Evolutionary conservation across 2,329 filamentous ascomycete species (phyloP).

Genomic region (Didymella lethalis): DNA sequence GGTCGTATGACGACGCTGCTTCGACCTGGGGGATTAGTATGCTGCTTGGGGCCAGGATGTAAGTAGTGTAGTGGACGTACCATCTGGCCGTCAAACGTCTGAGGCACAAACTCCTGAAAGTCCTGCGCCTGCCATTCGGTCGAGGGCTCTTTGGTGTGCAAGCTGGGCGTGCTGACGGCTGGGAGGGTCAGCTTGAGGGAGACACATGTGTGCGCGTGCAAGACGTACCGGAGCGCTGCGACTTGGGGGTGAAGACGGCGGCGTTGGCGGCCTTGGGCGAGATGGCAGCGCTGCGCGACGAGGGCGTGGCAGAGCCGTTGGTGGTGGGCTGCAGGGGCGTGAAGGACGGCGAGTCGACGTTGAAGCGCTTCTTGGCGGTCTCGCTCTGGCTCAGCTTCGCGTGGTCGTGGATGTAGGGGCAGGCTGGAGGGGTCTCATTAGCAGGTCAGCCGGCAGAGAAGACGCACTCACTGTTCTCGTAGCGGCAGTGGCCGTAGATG

Average conservation of each 20-base stretch:
- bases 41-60: neutral
- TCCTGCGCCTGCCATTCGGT: constrained; percentile 59
- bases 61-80: constrained; percentile 50
- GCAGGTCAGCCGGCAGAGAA: constrained; percentile 14
- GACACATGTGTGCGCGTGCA: neutral
- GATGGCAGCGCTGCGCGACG: constrained; percentile 75
- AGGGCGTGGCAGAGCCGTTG: constrained; percentile 56
- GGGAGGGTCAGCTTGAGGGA: constrained; percentile 26
- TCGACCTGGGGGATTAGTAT: constrained; percentile 39
- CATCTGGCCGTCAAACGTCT: constrained; percentile 61
- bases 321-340: constrained; percentile 70
- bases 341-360: constrained; percentile 96
- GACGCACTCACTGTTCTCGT: constrained; percentile 73
- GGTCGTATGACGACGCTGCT: constrained; percentile 52
- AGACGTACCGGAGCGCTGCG: constrained; percentile 52
- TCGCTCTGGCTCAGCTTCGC: constrained; percentile 67
- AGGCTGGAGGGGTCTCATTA: constrained; percentile 54
- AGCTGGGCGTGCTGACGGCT: constrained; percentile 54
- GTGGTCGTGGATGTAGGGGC: constrained; percentile 87
- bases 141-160: constrained; percentile 57
- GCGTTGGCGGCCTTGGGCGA: constrained; percentile 91
- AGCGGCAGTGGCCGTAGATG: constrained; percentile 92
- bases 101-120: constrained; percentile 63
- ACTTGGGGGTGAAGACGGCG: constrained; percentile 81
- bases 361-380: constrained; percentile 76